These are phyloP conservation scores for Kodamaea jinghongensis DNA, from an alignment of 805 yeast species.

Conservation along the genomic window DNA sequence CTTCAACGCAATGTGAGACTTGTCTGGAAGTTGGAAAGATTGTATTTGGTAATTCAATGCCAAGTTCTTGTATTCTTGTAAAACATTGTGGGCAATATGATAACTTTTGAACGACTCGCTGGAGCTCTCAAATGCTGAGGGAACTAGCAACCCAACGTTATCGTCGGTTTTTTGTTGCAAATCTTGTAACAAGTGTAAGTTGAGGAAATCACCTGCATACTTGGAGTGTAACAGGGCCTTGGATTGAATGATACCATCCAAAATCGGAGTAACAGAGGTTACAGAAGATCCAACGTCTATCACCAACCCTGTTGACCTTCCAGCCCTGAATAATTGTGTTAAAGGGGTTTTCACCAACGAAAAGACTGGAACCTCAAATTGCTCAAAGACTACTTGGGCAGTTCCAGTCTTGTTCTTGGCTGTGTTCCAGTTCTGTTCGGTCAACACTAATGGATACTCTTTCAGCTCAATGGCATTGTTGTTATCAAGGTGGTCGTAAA, in stretches of 20 bases:
- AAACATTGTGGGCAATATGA: conserved; percentile 33
- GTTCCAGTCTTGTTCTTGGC: conserved; percentile 53
- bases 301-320: conserved; percentile 73
- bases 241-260: conserved; percentile 68
- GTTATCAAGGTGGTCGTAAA: conserved; percentile 49
- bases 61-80: conserved; percentile 36
- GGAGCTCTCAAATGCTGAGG: conserved; percentile 14
- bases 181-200: conserved; percentile 56
- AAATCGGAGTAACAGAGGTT: conserved; percentile 70
- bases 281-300: conserved; percentile 75
- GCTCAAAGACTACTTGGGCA: conserved; percentile 73
- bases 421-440: conserved; percentile 72
- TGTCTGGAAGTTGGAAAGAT: conserved; percentile 61
- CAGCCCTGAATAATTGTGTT: conserved; percentile 74
- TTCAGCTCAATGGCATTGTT: conserved; percentile 43
- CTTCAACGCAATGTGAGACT: conserved; percentile 41
- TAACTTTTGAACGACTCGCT: conserved; percentile 34
- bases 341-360: conserved; percentile 74
- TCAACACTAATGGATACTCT: conserved; percentile 64
- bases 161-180: conserved; percentile 32
- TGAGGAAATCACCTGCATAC: conserved; percentile 83
- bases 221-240: conserved; percentile 66
- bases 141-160: conserved; percentile 26
- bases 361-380: conserved; percentile 70
- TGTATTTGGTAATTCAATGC: conserved; percentile 17